These are phyloP conservation scores for Apiotrichum siamense DNA, from an alignment of 1,284 basidiomycete genomes.

Conservation along the genomic window DNA sequence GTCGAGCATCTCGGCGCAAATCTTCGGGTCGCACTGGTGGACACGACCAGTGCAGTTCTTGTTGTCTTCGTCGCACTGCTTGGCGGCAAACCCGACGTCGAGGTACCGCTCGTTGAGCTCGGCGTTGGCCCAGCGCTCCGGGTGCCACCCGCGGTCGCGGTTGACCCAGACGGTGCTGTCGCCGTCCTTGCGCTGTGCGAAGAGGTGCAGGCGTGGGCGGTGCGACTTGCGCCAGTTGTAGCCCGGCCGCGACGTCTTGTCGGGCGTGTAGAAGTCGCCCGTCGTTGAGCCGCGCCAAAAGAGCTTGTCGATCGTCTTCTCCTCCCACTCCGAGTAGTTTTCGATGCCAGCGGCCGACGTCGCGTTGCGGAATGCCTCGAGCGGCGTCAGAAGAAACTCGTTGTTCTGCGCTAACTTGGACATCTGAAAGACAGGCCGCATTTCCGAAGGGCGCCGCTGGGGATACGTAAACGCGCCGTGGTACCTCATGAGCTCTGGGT, in stretches of 20 bases:
- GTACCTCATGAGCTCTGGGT: constrained; percentile 27
- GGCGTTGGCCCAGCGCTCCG: constrained; percentile 24
- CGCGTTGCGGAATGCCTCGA: constrained; percentile 41
- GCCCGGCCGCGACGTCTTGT: constrained; percentile 9
- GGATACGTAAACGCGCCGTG: constrained; percentile 42
- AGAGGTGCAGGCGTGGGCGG: constrained; percentile 40
- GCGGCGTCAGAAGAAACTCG: constrained; percentile 42
- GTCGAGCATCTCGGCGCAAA: constrained; percentile 40
- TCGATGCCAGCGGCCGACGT: constrained; percentile 10
- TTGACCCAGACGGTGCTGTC: constrained; percentile 40
- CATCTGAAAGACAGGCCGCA: constrained; percentile 45
- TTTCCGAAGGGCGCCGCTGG: constrained; percentile 28
- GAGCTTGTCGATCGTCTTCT: constrained; percentile 43
- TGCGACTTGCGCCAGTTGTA: constrained; percentile 44
- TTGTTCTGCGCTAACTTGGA: constrained; percentile 38
- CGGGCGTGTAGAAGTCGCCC: constrained; percentile 41
- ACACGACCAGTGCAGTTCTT: too few species aligned
- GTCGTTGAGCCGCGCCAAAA: constrained; percentile 49
- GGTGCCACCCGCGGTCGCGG: constrained; percentile 29
- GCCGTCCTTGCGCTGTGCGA: constrained; percentile 33
- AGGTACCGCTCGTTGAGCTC: constrained; percentile 44
- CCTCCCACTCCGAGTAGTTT: constrained; percentile 27
- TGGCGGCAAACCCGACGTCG: constrained; percentile 46
- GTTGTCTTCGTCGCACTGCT: too few species aligned
- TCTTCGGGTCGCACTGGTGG: constrained; percentile 39